Conservation (phyloP, 2,329 filamentous ascomycete species). For the Orbilia oligospora region DNA sequence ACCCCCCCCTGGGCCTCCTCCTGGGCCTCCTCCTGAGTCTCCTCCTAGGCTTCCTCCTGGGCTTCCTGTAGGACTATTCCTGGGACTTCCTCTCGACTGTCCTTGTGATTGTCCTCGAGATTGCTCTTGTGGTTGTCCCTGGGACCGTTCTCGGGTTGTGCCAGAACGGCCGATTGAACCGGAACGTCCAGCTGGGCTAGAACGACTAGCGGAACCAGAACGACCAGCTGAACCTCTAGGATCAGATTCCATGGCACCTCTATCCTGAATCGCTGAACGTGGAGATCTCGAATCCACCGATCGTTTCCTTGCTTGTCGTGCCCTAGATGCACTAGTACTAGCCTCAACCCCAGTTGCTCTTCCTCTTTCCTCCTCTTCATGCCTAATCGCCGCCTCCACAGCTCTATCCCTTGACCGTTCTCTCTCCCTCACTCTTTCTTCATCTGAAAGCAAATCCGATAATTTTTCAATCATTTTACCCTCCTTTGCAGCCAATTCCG, state of each 20-base stretch:
- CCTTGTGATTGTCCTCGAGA: background rate
- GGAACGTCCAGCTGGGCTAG: too few relatives aligned
- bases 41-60: too few relatives aligned
- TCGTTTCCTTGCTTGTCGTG: background rate
- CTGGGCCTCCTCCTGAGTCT: background rate
- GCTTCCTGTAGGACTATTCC: too few relatives aligned
- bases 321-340: background rate
- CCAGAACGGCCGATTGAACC: background rate
- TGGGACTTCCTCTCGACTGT: background rate
- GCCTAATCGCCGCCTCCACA: background rate
- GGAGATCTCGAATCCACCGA: background rate
- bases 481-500: too few relatives aligned
- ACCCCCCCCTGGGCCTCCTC: background rate
- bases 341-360: background rate
- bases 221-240: background rate
- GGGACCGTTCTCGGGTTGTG: background rate
- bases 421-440: background rate
- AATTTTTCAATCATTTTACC: too few relatives aligned
- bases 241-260: background rate
- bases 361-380: conserved; percentile 1
- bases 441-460: background rate
- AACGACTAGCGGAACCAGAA: too few relatives aligned
- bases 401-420: background rate
- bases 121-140: background rate
- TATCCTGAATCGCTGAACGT: background rate